Percentiles rank a stretch among this genome's conserved stretches.
These are phyloP conservation scores for Ascocoryne sarcoides DNA, from an alignment of 2,329 filamentous ascomycete species.

Conservation along the genomic window DNA sequence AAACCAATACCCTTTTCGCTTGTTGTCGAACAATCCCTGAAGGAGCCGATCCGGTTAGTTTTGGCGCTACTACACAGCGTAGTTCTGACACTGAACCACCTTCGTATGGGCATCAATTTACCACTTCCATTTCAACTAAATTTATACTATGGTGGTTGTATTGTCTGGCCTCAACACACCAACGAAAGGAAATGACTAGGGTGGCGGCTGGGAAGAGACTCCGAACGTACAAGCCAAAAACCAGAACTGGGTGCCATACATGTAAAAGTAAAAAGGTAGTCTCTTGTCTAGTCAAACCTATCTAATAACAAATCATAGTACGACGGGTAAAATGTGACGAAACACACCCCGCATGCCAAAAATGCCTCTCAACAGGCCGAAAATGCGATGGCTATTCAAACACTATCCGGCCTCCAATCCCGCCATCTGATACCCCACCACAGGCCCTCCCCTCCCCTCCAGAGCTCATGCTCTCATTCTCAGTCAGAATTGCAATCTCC, in stretches of 20 bases:
- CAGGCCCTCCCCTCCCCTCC: background rate
- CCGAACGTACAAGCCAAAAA: constrained; percentile 8
- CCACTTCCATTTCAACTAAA: no score
- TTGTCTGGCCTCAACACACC: no score
- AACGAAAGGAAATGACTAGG: background rate
- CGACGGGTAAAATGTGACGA: constrained; percentile 16
- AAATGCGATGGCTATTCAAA: constrained; percentile 16
- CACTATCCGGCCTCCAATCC: no score
- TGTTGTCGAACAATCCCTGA: no score
- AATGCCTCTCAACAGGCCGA: constrained; percentile 10
- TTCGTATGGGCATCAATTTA: no score
- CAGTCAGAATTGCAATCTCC: background rate
- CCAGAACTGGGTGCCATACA: constrained; percentile 7
- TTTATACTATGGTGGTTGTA: no score
- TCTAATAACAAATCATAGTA: background rate
- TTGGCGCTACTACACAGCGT: no score
- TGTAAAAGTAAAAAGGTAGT: constrained; percentile 5
- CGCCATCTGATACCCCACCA: background rate
- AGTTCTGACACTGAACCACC: no score
- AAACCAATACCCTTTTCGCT: no score
- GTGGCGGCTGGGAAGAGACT: constrained; percentile 3
- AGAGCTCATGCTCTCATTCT: background rate
- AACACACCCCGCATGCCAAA: constrained; percentile 7
- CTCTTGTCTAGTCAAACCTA: constrained; percentile 1
- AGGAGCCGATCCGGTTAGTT: no score